phyloP scores from a whole-genome alignment of 129 eudicot species.

The Rutidosis leptorrhynchoides region DNA sequence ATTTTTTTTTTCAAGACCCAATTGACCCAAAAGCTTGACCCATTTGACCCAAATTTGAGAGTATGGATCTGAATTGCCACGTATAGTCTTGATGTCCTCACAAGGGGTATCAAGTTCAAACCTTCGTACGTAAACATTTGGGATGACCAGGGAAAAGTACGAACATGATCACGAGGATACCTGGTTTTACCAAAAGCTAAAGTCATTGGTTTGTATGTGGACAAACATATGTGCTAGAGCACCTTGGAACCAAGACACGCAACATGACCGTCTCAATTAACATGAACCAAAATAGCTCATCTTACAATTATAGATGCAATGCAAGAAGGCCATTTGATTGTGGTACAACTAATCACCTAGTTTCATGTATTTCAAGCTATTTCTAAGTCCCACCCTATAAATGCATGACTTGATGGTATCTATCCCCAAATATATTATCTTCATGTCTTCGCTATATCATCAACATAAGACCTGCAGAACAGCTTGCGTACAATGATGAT shows the following conservation, averaged over 20 bases:
- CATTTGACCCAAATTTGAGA: too few relatives aligned
- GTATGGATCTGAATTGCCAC: too few relatives aligned
- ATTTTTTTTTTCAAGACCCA: too few relatives aligned
- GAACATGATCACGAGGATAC: neutral
- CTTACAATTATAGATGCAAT: neutral
- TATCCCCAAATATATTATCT: too few relatives aligned
- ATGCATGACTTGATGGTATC: slow-evolving; percentile 1
- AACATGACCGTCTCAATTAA: neutral
- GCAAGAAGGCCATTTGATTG: neutral
- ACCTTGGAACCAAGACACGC: neutral
- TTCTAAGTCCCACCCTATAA: neutral
- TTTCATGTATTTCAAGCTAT: neutral
- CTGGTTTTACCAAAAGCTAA: neutral
- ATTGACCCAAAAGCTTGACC: too few relatives aligned
- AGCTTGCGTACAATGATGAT: neutral
- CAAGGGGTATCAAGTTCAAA: neutral
- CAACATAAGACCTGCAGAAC: slow-evolving; percentile 7
- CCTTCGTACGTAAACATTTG: neutral
- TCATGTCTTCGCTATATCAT: too few relatives aligned
- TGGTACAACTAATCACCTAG: neutral
- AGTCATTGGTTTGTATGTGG: neutral
- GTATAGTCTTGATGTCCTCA: too few relatives aligned
- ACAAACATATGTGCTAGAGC: neutral
- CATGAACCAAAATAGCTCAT: slow-evolving; percentile 1
- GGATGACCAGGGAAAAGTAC: too few relatives aligned